A percentile compares a stretch with the other conserved stretches of the same genome.
Conservation (phyloP, 257 asterid species). For the Salvia splendens region DNA sequence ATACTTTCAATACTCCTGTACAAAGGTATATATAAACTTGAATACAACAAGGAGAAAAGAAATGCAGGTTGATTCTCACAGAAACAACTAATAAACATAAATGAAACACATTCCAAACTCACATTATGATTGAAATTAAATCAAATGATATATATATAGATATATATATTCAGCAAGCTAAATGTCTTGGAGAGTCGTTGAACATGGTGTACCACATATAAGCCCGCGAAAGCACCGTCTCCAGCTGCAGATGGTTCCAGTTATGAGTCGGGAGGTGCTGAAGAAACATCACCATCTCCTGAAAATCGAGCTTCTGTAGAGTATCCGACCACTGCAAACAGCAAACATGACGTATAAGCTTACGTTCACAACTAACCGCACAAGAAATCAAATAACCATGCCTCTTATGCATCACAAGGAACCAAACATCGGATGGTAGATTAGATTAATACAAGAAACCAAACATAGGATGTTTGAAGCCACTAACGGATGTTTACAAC, state of each 20-base stretch:
- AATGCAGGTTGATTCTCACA: not conserved
- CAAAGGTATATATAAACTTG: not conserved
- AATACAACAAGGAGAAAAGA: not conserved
- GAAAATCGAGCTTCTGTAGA: slow-evolving; percentile 86
- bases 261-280: slow-evolving; percentile 89
- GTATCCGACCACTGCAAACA: slow-evolving; percentile 76
- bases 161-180: slow-evolving; percentile 52
- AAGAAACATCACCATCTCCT: slow-evolving; percentile 98
- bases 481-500: too few species aligned
- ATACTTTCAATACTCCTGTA: slow-evolving; percentile 7
- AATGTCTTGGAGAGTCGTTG: slow-evolving; percentile 86
- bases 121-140: not conserved
- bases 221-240: slow-evolving; percentile 88
- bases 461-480: too few species aligned
- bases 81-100: not conserved
- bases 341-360: not conserved
- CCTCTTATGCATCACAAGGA: too few species aligned
- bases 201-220: slow-evolving; percentile 96
- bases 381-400: not conserved
- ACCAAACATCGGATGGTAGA: too few species aligned
- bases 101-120: slow-evolving; percentile 3
- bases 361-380: not conserved
- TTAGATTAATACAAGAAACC: too few species aligned
- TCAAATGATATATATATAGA: not conserved
- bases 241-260: slow-evolving; percentile 83